phyloP scores from a whole-genome alignment of 2,329 filamentous ascomycete genomes.

The Epichloe sibirici region DNA sequence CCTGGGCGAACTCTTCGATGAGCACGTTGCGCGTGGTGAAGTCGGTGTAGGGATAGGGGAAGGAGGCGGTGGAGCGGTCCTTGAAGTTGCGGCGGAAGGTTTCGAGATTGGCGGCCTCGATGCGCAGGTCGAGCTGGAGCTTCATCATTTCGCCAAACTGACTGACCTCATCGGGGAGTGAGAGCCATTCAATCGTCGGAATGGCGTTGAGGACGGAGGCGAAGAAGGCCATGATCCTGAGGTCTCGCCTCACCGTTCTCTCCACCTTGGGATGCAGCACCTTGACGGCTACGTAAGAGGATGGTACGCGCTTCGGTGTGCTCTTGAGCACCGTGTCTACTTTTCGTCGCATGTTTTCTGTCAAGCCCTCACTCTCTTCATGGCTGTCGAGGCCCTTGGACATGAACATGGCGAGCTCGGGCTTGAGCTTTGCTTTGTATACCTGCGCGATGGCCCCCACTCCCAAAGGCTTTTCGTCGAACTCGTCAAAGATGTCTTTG shows the following conservation, averaged over 20 bases:
- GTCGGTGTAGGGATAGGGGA: slow-evolving; percentile 84
- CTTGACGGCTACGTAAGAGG: slow-evolving; percentile 88
- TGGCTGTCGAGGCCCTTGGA: slow-evolving; percentile 43
- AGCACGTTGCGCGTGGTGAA: slow-evolving; percentile 88
- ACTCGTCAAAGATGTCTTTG: slow-evolving; percentile 92
- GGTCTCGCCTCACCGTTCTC: slow-evolving; percentile 74
- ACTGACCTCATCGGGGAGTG: slow-evolving; percentile 81
- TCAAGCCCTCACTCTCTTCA: slow-evolving; percentile 33
- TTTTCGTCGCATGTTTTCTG: slow-evolving; percentile 62
- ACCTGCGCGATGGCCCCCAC: slow-evolving; percentile 96
- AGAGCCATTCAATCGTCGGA: slow-evolving; percentile 94
- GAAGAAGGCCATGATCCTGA: slow-evolving; percentile 91
- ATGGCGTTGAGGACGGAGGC: slow-evolving; percentile 72
- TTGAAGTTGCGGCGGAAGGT: slow-evolving; percentile 87
- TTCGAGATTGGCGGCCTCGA: slow-evolving; percentile 82
- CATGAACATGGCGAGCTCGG: slow-evolving; percentile 55
- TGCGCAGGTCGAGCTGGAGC: slow-evolving; percentile 87
- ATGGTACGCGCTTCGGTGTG: slow-evolving; percentile 73
- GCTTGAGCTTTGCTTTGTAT: slow-evolving; percentile 86
- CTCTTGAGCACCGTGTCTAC: slow-evolving; percentile 81
- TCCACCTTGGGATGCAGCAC: slow-evolving; percentile 90
- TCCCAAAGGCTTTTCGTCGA: slow-evolving; percentile 76
- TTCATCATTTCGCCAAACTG: slow-evolving; percentile 99
- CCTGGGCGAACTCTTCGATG: slow-evolving; percentile 91
- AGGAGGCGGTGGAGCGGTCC: slow-evolving; percentile 83